Base-by-base conservation (phyloP, 768 basidiomycete species). In the Asterophora lycoperdoides region DNA sequence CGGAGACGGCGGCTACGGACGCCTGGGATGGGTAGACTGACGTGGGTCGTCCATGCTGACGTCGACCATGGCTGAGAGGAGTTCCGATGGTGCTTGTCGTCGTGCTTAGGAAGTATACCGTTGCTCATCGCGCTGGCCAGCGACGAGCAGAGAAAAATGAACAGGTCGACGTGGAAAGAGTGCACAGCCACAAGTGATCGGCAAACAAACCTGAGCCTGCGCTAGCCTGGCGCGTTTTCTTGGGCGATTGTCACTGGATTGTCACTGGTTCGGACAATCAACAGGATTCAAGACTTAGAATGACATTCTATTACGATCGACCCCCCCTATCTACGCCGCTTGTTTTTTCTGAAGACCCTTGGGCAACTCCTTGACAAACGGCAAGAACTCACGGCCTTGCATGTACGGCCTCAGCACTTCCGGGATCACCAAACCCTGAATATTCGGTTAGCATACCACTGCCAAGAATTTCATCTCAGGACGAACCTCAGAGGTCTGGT, bases 391-490 rank as follows among this genome's bases (percentile, higher is more conserved):
- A 3, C 94, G 81, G 4, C 96, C 95, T 64, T 89, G 87, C 93
- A 99, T 93, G 69, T 97, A 98, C 44, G 93, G 93, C 53, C 85
- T 81, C 19, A 98, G 78, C 3, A 83, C 86, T 64, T 93, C 86
- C 13, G 96, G 96, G 60, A 99, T 84, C 44, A 82, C 75, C 49
- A 99, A 73, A 20, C 95, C 95, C 93, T 96, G n/a, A 41, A 26
- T 20, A 23, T n/a, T 19, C 15, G 14, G 39, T 57, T 43, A 53
- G 48, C 30, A 46, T 15, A 20, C n/a, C 14, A 8, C 30, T 47
- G 20, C 44, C 15, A 30, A 30, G 41, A 52, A 29, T 35, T 26
- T 8, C 13, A 23, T 23, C 23, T 23, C 6, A 23, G 6, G 44
- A 74, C 84, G 48, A 60, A 95, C 94, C 42, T 96, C 93, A 0